Percentiles rank a stretch among this genome's conserved stretches.
These are phyloP conservation scores for Yarrowia galli DNA, from an alignment of 1,139 yeast species.

Conservation along the genomic window DNA sequence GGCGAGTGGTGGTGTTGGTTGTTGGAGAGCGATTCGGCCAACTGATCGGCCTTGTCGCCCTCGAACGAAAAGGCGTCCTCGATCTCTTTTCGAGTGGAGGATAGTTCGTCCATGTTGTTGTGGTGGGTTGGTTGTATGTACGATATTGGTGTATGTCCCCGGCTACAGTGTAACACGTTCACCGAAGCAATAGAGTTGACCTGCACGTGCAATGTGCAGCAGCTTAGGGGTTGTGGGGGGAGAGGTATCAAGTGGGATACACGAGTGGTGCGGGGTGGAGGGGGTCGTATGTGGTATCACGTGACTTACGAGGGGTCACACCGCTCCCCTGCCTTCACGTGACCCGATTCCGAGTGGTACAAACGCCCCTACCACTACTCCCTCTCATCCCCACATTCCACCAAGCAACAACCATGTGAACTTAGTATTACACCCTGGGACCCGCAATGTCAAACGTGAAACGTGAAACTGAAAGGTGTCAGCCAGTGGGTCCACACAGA, in stretches of 20 bases:
- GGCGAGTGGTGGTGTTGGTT: neutral
- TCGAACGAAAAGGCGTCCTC: conserved; percentile 34
- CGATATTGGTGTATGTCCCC: neutral
- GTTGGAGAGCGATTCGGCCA: neutral
- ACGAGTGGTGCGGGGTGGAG: neutral
- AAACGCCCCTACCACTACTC: no score
- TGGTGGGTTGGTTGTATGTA: neutral
- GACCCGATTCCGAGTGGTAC: no score
- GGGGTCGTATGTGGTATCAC: no score
- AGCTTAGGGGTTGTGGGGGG: neutral
- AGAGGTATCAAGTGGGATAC: no score
- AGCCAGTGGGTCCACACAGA: no score
- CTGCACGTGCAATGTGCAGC: conserved; percentile 16
- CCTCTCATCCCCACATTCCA: no score
- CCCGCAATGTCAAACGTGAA: no score
- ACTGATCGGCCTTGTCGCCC: neutral
- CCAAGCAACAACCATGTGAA: no score
- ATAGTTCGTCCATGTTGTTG: conserved; percentile 8
- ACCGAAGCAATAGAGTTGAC: neutral
- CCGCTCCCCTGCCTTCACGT: no score
- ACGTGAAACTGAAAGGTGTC: no score
- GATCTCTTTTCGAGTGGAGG: conserved; percentile 26
- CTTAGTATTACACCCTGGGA: no score
- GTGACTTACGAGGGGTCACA: no score
- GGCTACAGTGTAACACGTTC: conserved; percentile 17